Evolutionary conservation across 495 filamentous ascomycete species (phyloP).

Genomic region (Penicillium paxilli): DNA sequence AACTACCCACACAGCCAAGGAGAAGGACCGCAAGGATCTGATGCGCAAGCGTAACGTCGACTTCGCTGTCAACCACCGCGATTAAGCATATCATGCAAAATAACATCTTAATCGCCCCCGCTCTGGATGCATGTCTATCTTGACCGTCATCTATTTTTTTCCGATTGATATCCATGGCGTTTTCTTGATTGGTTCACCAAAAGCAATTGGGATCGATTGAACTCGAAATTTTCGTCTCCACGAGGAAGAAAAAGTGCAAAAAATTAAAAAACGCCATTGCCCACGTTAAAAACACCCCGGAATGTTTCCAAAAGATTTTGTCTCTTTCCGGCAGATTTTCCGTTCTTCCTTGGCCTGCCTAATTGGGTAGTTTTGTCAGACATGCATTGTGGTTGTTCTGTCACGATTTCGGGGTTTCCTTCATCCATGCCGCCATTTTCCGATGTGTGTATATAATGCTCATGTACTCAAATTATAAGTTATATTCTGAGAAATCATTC

Average conservation of each 20-base stretch:
- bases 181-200: conserved; percentile 42
- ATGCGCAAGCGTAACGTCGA: conserved; percentile 66
- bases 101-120: conserved; percentile 20
- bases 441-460: conserved; percentile 30
- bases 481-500: neutral
- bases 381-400: conserved; percentile 11
- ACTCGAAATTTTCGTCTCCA: conserved; percentile 7
- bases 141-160: conserved; percentile 29
- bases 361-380: neutral
- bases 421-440: conserved; percentile 5
- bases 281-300: conserved; percentile 3
- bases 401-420: conserved; percentile 6
- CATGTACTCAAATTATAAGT: conserved; percentile 18
- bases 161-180: conserved; percentile 49
- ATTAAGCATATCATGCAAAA: conserved; percentile 13
- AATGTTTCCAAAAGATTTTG: no score
- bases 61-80: conserved; percentile 23
- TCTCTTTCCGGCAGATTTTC: no score
- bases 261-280: conserved; percentile 11
- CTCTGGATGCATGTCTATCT: conserved; percentile 18
- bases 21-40: conserved; percentile 68
- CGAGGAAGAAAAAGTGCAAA: conserved; percentile 5
- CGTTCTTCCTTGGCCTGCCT: neutral
- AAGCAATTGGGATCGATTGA: conserved; percentile 32
- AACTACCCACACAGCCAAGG: conserved; percentile 58